Evolutionary conservation across 108 stramenopile genomes (phyloP), one percentile per base, ranked within the genome.

Genomic region (Skeletonema grethae): DNA sequence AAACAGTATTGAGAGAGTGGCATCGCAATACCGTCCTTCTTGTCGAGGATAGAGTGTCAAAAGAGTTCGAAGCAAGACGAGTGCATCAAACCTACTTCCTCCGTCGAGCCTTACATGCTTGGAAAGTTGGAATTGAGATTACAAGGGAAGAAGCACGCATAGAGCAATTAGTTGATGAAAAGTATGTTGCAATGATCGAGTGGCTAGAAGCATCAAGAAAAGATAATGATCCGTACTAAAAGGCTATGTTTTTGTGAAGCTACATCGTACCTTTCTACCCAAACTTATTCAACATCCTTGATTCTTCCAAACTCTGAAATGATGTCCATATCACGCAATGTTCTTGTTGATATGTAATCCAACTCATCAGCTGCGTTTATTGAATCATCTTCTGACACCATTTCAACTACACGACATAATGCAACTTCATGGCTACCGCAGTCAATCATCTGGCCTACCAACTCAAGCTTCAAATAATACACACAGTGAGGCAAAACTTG

Each of bases 391-490:
- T 35, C 28, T 50, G 57, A 34, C 24, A 70, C 71, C 29, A 66
- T 67, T 13, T 59, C 70, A 28, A 84, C 82, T 7, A 94, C 87
- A 38, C 76, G 45, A 61, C 90, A 92, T 20, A 94, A 59, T 20
- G 82, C 82, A 12, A 88, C 82, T 35, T 88, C 88, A 68, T 94
- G 93, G 55, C 84, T 87, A n/a, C 89, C 89, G 38, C 75, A 85
- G 66, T 87, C 85, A 43, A 89, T 81, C 65, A 86, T 29, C 28
- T 86, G 82, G 15, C 76, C 89, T 13, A 72, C 45, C 39, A 72
- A 60, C 39, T 67, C 63, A 2, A 94, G 57, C 45, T 82, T 77
- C 18, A 92, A 36, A 64, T 92, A 88, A 22, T 80, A 76, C 7
- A 74, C 74, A 58, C 90, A 94, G 22, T 58, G 84, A 12, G 93